Evolutionary conservation across 108 stramenopile genomes (phyloP).

Genomic region (Thalassiosira profunda): DNA sequence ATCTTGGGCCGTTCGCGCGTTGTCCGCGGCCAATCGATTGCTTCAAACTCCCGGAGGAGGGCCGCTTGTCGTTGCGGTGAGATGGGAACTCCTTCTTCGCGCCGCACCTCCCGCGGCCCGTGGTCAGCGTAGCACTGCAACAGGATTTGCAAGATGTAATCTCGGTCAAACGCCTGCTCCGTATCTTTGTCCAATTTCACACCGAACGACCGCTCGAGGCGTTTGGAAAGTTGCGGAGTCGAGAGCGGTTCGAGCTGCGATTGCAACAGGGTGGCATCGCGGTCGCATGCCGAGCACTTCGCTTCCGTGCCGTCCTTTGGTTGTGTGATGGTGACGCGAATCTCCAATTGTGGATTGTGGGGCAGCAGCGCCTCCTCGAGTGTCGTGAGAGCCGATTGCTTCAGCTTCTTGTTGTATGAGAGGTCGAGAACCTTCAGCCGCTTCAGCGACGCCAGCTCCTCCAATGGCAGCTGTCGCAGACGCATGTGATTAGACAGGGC

Average conservation of each 20-base stretch:
- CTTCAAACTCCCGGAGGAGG: conserved; percentile 39
- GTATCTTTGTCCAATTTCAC: conserved; percentile 30
- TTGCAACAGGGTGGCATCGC: conserved; percentile 60
- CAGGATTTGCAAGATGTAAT: conserved; percentile 50
- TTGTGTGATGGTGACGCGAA: conserved; percentile 27
- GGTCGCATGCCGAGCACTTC: conserved; percentile 54
- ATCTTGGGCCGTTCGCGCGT: conserved; percentile 62
- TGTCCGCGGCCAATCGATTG: conserved; percentile 34
- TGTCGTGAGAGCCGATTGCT: conserved; percentile 31
- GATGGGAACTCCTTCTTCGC: conserved; percentile 18
- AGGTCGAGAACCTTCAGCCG: conserved; percentile 49
- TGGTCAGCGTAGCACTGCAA: conserved; percentile 47
- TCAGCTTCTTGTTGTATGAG: conserved; percentile 59
- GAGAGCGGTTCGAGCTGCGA: conserved; percentile 72
- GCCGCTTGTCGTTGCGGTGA: conserved; percentile 17
- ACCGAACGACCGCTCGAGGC: conserved; percentile 57
- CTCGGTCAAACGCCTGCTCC: conserved; percentile 32
- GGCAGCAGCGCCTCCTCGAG: conserved; percentile 20
- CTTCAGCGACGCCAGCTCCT: conserved; percentile 37
- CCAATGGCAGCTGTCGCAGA: conserved; percentile 36
- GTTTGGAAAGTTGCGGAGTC: conserved; percentile 55
- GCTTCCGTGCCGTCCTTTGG: neutral
- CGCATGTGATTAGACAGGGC: conserved; percentile 54
- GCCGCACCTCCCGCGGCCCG: conserved; percentile 30
- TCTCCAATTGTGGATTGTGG: conserved; percentile 16